Evolutionary conservation across 345 rosid species (phyloP), one percentile per base, ranked within the genome.

Genomic region (Linum trigynum): DNA sequence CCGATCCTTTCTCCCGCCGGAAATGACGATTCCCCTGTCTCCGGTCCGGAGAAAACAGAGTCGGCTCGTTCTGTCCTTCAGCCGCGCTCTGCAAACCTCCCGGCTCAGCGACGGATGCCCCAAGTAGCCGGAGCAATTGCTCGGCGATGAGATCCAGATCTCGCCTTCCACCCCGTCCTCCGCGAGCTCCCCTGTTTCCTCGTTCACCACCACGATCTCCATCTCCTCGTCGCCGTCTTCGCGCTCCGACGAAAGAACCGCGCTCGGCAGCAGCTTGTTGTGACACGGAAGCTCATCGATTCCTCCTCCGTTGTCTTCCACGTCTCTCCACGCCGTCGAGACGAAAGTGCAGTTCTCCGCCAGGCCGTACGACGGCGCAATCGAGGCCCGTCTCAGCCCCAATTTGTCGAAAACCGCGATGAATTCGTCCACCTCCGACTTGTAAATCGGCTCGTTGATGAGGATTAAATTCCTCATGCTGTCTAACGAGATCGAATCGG

Each of bases 301-400:
- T 62, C 69, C 37, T 63, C 67, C 36, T 23, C 12, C 14, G 12
- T 11, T 41, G n/a, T n/a, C 36, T 11, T 39, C 36, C 9, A 61
- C 12, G 39, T 59, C 55, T 61, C 85, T 86, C 92, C 87, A 84
- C 0, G 89, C 77, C 5, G 87, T 86, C 62, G 89, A 86, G 11
- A 86, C 85, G 69, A 82, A 82, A 32, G 92, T 86, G 69, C 86
- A 71, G 63, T 79, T 84, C 80, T 84, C 92, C 41, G 87, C 87
- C 43, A 84, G 69, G 39, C 88, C 86, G 17, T 86, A 86, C 17
- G 88, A 86, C 38, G 91, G 88, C 48, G 86, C 79, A 62, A 82
- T 78, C 17, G 77, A 80, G 0, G 78, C 73, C 1, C 85, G 78
- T 42, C 79, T 71, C 35, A 84, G 63, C 67, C 84, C 85, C 39